Evolutionary conservation across 2,329 filamentous ascomycete genomes (phyloP), one percentile per base, ranked within the genome.

Genomic region (Trichoderma aggressivum): DNA sequence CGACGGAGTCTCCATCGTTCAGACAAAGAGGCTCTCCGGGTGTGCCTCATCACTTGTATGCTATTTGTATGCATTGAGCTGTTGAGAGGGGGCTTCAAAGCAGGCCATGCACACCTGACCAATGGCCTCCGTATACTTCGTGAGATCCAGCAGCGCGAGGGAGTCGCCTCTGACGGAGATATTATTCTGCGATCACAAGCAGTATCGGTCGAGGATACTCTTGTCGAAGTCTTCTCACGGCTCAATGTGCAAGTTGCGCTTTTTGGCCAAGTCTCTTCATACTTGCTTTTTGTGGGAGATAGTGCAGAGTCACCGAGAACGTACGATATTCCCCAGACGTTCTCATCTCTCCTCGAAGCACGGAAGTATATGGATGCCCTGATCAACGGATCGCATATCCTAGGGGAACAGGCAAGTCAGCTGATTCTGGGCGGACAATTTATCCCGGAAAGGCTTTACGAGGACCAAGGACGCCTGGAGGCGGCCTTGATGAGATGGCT

Each of bases 31-130:
- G 79, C 79, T 2, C 60, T 79, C 0, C 78, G 79, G 3, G 75
- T 82, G n/a, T 77, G 79, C 3, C 75, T 85, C n/a, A 81, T 84
- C 36, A 77, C 79, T 1, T 84, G 83, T 63, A 75, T 82, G 63
- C 32, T 84, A 0, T 84, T 84, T 65, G 76, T 81, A 3, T 80
- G 76, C 43, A 70, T 84, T 50, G 83, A 85, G 61, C 79, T 80
- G 28, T 73, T 84, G 5, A 78, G 80, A 6, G 78, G 79, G 0
- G 75, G 77, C 32, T 78, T 77, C 71, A 50, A 73, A 28, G 75
- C 75, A 34, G 76, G 75, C 3, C 71, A 74, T 60, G 74, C 73
- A 24, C 80, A 82, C 74, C 72, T 82, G 3, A 74, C 74, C 28
- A 77, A 76, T 68, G 80, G 79, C 16, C 74, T 81, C 5, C 73